A percentile compares a stretch with the other conserved stretches of the same genome.
phyloP scores from a whole-genome alignment of 139 green algal genomes.

The Auxenochlorella pyrenoidosa region DNA sequence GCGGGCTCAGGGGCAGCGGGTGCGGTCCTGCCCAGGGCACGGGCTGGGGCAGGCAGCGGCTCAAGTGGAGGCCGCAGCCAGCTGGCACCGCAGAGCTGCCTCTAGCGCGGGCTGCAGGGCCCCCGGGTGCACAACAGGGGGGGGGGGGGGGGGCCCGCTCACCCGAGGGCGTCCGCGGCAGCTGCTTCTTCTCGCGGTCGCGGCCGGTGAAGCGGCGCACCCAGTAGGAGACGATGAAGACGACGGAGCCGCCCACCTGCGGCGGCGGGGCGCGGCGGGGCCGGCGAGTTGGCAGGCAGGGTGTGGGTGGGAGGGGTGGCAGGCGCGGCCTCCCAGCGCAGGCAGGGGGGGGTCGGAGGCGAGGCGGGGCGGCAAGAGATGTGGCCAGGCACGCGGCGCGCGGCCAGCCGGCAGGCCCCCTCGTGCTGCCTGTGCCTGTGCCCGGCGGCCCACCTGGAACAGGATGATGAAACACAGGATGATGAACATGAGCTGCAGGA shows the following conservation, averaged over 20 bases:
- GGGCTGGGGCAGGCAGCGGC: too few species aligned
- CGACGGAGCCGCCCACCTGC: slow-evolving; percentile 37
- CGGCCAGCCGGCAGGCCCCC: too few species aligned
- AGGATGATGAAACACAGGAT: slow-evolving; percentile 35
- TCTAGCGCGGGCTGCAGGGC: too few species aligned
- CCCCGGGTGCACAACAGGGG: neutral
- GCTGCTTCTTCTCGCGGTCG: slow-evolving; percentile 10
- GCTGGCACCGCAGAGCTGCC: too few species aligned
- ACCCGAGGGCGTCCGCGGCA: neutral
- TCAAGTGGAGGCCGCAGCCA: too few species aligned
- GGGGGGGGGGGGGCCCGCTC: too few species aligned
- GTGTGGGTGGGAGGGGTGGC: neutral
- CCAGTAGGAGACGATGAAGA: slow-evolving; percentile 40
- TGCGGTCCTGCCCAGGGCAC: too few species aligned
- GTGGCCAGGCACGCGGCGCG: too few species aligned
- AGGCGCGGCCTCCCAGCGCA: neutral
- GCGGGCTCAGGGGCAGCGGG: too few species aligned
- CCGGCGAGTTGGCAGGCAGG: neutral
- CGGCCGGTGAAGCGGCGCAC: slow-evolving; percentile 17
- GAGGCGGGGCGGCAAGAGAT: too few species aligned
- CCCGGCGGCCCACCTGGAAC: slow-evolving; percentile 23
- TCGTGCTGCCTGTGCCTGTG: neutral
- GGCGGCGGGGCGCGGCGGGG: neutral
- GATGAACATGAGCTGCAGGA: slow-evolving; percentile 40
- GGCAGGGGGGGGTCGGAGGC: too few species aligned